Evolutionary conservation across 2,329 filamentous ascomycete genomes (phyloP).

Genomic region (Cercospora beticola): DNA sequence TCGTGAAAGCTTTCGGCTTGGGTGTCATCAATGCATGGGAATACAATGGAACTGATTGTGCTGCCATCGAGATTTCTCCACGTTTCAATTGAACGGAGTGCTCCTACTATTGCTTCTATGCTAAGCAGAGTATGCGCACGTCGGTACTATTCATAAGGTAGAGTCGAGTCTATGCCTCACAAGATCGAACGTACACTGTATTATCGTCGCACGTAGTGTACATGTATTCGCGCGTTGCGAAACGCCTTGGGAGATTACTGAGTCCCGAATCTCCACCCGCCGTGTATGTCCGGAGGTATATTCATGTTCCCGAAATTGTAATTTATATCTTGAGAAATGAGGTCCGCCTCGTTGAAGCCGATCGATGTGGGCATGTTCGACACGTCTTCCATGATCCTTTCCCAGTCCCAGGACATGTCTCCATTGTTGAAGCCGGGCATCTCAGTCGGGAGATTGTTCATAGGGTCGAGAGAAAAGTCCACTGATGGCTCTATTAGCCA

Average conservation of each 20-base stretch:
- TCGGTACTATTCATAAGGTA: background rate
- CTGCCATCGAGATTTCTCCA: no score
- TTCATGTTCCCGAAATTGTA: background rate
- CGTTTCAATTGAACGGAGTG: no score
- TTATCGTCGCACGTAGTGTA: background rate
- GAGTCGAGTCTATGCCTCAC: background rate
- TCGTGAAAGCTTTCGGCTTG: background rate
- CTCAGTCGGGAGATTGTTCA: background rate
- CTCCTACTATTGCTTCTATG: background rate
- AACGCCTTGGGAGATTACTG: background rate
- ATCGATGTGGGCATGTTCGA: constrained; percentile 9
- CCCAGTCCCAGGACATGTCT: constrained; percentile 29
- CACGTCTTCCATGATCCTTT: constrained; percentile 30
- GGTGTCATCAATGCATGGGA: background rate
- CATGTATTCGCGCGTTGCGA: background rate
- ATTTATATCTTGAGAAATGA: background rate
- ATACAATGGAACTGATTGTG: background rate
- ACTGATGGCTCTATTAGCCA: background rate
- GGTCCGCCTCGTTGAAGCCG: background rate
- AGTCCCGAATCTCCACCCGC: background rate
- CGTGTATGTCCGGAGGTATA: background rate
- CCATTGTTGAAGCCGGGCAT: constrained; percentile 4
- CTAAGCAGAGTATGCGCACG: background rate
- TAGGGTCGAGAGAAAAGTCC: background rate
- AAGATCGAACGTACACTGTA: background rate